phyloP scores from a whole-genome alignment of 192 early-diverging fungal genomes.

The Coemansia sp. region DNA sequence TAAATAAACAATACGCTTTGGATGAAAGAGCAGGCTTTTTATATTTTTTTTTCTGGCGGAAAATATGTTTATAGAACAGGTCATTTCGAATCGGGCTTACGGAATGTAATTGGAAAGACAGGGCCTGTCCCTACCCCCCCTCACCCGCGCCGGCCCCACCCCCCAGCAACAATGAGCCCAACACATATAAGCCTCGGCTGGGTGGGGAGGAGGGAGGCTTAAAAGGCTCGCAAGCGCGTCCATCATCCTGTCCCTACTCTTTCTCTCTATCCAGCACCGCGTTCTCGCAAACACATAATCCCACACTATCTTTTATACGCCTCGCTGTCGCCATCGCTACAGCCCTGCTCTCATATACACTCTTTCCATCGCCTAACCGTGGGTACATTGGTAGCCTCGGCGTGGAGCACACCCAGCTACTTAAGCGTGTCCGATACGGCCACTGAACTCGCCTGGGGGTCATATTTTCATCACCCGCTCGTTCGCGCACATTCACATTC shows the following conservation, averaged over 20 bases:
- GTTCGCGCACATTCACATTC: background rate
- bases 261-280: background rate
- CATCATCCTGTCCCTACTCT: background rate
- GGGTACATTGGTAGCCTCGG: background rate
- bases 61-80: background rate
- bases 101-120: background rate
- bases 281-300: conserved; percentile 2
- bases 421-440: background rate
- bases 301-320: conserved; percentile 2
- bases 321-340: background rate
- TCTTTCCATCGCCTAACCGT: background rate
- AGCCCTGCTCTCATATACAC: background rate
- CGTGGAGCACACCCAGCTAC: background rate
- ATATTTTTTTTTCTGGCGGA: background rate
- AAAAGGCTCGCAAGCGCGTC: background rate
- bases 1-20: no score
- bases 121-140: conserved; percentile 1
- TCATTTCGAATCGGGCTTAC: background rate
- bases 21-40: background rate
- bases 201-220: background rate
- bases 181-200: background rate
- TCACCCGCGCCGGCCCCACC: background rate
- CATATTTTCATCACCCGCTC: background rate
- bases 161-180: background rate
- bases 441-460: background rate